phyloP scores from a whole-genome alignment of 768 basidiomycete species.

The Terana coerulea region DNA sequence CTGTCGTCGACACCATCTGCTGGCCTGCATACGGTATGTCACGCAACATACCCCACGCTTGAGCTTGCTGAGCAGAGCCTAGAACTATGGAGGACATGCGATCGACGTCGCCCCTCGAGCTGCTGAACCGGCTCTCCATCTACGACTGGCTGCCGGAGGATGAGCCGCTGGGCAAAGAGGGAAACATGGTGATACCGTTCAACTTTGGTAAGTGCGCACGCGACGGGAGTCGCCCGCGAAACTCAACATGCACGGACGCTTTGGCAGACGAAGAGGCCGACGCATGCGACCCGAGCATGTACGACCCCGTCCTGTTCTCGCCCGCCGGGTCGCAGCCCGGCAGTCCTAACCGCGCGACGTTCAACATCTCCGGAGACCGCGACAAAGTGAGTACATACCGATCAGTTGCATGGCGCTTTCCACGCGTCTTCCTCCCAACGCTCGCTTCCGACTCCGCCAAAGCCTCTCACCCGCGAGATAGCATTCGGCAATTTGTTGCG shows the following conservation, averaged over 20 bases:
- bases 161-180: neutral
- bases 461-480: neutral
- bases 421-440: neutral
- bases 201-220: neutral
- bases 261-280: constrained; percentile 12
- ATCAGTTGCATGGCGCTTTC: no score
- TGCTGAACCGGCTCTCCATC: constrained; percentile 6
- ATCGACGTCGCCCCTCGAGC: constrained; percentile 1
- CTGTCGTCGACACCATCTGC: neutral
- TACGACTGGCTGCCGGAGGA: neutral
- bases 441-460: constrained; percentile 11
- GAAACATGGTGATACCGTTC: neutral
- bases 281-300: constrained; percentile 13
- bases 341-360: neutral
- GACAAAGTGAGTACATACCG: constrained; percentile 16
- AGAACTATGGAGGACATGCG: constrained; percentile 4
- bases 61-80: neutral
- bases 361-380: neutral
- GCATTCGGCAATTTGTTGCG: neutral
- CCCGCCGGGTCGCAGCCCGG: constrained; percentile 3
- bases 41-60: neutral
- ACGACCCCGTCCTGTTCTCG: constrained; percentile 14
- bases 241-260: neutral
- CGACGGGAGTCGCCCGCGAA: no score
- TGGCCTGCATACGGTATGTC: neutral